Base-by-base conservation (phyloP, 179 eudicot genomes). In the Camellia oleifera region DNA sequence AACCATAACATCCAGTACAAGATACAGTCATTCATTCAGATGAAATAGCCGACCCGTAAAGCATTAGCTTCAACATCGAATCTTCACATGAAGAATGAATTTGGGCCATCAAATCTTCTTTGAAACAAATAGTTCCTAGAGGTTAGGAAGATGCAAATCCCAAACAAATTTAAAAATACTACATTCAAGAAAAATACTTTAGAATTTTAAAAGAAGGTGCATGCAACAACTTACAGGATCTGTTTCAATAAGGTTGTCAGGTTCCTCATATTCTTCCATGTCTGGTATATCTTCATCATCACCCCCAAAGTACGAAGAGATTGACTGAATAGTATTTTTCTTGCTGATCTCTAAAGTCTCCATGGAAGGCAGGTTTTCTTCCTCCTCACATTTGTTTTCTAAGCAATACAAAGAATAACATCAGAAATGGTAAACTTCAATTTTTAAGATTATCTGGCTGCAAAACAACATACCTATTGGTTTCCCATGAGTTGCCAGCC, bases 401-500 rank as follows among this genome's bases (percentile, higher is more conserved):
- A 83, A 15, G 72, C 52, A 88, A 68, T 53, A 53, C 42, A 58
- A 44, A 45, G 78, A 42, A 63, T 57, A 64, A 80, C 82, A 83
- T 72, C 75, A 68, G 44, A 80, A 52, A 15, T 20, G 23, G 61
- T 26, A n/a, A 69, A 54, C 9, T 63, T 32, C 54, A 71, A 73
- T 11, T 13, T 52, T 13, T 61, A 5, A 17, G 26, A 26, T 66
- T 15, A 66, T 26, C 56, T 44, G 67, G 63, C 7, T 72, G 45
- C 67, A 69, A 61, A 15, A 64, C 6, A 75, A 44, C 9, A 73
- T 13, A 96, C 98, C 98, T 90, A 89, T 96, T 56, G 98, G 98
- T 83, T 87, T 89, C 74, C 99, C 99, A 88, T 96, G 99, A 81
- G 98, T 96, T 78, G 99, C 99, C 78, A 96, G 86, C 99, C 99